Conservation (phyloP, 2,329 filamentous ascomycete genomes). For the Aspergillus calidoustus region DNA sequence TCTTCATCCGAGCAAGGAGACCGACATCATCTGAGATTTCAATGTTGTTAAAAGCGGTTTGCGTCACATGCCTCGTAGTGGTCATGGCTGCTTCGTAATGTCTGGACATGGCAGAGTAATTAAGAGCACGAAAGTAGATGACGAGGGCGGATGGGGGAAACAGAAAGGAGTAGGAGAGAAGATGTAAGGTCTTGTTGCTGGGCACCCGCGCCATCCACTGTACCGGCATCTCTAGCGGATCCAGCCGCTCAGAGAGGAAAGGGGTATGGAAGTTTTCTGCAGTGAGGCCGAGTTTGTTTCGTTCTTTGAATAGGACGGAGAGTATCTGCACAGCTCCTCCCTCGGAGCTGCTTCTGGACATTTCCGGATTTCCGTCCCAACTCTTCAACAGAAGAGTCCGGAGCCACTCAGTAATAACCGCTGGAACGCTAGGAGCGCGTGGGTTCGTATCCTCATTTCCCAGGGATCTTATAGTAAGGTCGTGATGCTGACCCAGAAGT, state of each 20-base stretch:
- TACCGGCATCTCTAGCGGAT: slow-evolving; percentile 73
- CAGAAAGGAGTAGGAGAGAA: slow-evolving; percentile 80
- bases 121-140: slow-evolving; percentile 84
- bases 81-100: slow-evolving; percentile 70
- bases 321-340: slow-evolving; percentile 79
- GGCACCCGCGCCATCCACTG: slow-evolving; percentile 69
- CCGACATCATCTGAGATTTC: slow-evolving; percentile 62
- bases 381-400: slow-evolving; percentile 74
- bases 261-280: slow-evolving; percentile 75
- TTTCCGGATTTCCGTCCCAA: slow-evolving; percentile 77
- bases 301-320: slow-evolving; percentile 72
- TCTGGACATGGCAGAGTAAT: slow-evolving; percentile 83
- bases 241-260: slow-evolving; percentile 75
- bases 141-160: slow-evolving; percentile 75
- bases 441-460: slow-evolving; percentile 11
- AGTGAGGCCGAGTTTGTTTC: slow-evolving; percentile 67
- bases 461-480: slow-evolving; percentile 17
- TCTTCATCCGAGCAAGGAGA: slow-evolving; percentile 66
- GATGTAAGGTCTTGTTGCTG: slow-evolving; percentile 69
- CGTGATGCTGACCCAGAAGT: slow-evolving; percentile 38
- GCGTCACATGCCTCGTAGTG: slow-evolving; percentile 50
- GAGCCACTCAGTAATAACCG: slow-evolving; percentile 50
- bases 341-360: slow-evolving; percentile 71
- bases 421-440: slow-evolving; percentile 33
- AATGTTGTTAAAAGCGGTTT: slow-evolving; percentile 50